Base-by-base conservation (phyloP, 2,329 filamentous ascomycete species). In the Bisporella sp. region DNA sequence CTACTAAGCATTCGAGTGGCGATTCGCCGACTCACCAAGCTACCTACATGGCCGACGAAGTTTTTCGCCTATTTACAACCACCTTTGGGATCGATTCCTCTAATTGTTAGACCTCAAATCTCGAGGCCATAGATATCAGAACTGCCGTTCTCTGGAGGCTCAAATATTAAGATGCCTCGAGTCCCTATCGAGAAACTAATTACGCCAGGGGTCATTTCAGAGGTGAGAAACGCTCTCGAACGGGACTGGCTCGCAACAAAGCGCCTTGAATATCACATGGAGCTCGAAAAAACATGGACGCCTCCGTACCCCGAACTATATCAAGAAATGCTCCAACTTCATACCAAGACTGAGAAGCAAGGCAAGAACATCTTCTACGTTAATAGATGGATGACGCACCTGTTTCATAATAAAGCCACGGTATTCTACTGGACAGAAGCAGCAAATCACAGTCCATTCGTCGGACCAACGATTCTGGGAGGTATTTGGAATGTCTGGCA, bases 401-500 rank as follows among this genome's bases (percentile, higher is more conserved):
- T 53, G 48, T 55, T 57, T 45, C 55, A 53, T 50, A 57, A 55
- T 44, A 57, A 57, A 57, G 51, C 53, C 45, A 57, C 51, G 46
- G 55, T 52, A 49, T 54, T 57, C 43, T 55, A 57, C 49, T 52
- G 49, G 53, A 55, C 51, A 13, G 45, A 55, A 37, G 52, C 53
- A 50, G 55, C 53, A 57, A 57, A 41, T 41, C 51, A 52, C 33
- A 49, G 31, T 30, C 28, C 48, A 21, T 21, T 42, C 46, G 49
- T 51, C 45, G 52, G 53, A 44, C 51, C 43, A 28, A 52, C 53
- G 42, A 51, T 56, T 43, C 44, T 57, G 44, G 52, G 52, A 45
- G 45, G 56, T 54, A 58, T 58, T 50, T 58, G 52, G 51, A 58
- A 56, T 54, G 43, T 49, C 42, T 58, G 56, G 54, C 47, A 42